phyloP scores from a whole-genome alignment of 176 grass and related monocot species.

The Oropetium thomaeum region DNA sequence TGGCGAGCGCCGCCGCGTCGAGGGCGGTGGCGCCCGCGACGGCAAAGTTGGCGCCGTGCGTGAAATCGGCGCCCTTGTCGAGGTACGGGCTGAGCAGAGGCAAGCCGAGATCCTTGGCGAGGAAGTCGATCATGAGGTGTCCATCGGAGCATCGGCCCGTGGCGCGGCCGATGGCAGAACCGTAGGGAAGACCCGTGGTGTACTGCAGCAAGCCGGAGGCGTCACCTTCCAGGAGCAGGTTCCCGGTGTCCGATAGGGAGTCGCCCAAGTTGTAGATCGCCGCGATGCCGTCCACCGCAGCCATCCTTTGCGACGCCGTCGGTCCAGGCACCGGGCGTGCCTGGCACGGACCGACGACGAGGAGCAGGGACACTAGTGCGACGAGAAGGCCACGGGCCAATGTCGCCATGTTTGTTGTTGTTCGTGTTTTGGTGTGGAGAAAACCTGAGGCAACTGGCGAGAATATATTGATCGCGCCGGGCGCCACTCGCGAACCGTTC shows the following conservation, averaged over 20 bases:
- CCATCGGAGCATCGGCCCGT: constrained; percentile 34
- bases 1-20: constrained; percentile 39
- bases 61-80: constrained; percentile 33
- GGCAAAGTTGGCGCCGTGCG: constrained; percentile 51
- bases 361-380: background rate
- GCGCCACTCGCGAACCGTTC: background rate
- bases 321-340: background rate
- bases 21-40: constrained; percentile 45
- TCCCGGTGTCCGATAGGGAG: constrained; percentile 26
- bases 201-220: background rate
- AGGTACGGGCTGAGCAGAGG: constrained; percentile 46
- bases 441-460: too few relatives aligned
- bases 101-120: constrained; percentile 29
- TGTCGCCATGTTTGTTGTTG: background rate
- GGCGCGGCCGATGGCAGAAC: background rate
- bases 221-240: constrained; percentile 25
- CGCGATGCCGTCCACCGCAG: background rate
- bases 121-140: constrained; percentile 33
- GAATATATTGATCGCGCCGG: background rate
- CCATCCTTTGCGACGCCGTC: background rate
- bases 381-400: background rate
- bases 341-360: background rate
- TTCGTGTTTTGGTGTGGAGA: background rate
- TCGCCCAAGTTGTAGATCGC: constrained; percentile 40
- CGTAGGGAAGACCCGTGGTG: constrained; percentile 7